Conservation (phyloP, 352 stramenopile genomes). For the Detonula confervacea region DNA sequence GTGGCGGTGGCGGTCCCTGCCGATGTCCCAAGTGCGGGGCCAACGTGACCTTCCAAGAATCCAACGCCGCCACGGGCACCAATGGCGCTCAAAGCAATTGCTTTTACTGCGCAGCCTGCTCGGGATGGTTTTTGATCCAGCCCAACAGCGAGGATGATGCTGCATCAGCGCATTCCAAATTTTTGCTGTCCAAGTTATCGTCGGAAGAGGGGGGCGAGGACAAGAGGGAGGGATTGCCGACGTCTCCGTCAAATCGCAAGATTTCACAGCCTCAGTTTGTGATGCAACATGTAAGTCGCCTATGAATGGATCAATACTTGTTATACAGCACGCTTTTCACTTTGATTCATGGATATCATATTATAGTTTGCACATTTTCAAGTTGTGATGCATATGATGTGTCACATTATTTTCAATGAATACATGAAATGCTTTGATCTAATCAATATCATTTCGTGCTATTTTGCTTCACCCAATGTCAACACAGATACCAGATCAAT, state of each 20-base stretch:
- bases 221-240: conserved; percentile 5
- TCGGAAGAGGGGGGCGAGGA: background rate
- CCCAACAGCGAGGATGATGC: conserved; percentile 10
- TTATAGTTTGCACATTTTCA: too few relatives aligned
- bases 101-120: conserved; percentile 85
- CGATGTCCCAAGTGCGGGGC: conserved; percentile 78
- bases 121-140: conserved; percentile 75
- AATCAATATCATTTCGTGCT: too few relatives aligned
- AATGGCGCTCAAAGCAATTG: conserved; percentile 60
- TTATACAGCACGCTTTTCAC: background rate
- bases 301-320: too few relatives aligned
- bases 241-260: conserved; percentile 24
- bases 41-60: conserved; percentile 67
- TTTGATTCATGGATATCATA: too few relatives aligned
- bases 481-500: too few relatives aligned
- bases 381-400: conserved; percentile 1
- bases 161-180: conserved; percentile 15
- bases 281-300: conserved; percentile 82
- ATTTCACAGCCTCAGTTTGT: conserved; percentile 56
- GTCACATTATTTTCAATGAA: background rate
- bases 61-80: conserved; percentile 28
- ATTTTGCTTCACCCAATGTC: too few relatives aligned
- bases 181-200: conserved; percentile 32
- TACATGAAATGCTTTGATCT: too few relatives aligned
- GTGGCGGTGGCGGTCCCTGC: conserved; percentile 41